phyloP scores from a whole-genome alignment of 257 asterid species.

The Striga asiatica region DNA sequence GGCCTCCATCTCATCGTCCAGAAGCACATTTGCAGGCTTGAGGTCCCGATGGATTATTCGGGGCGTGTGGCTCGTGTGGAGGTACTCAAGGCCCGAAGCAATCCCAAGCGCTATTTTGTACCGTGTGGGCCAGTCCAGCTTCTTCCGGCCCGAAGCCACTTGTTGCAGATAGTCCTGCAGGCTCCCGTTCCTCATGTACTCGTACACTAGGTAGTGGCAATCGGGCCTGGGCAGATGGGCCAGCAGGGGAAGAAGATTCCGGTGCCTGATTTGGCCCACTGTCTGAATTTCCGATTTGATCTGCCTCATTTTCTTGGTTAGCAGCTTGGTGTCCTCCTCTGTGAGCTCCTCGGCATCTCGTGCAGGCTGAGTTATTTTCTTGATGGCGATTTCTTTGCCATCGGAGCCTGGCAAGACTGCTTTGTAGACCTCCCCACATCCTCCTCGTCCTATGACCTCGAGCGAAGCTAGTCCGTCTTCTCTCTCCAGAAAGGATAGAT shows the following conservation, averaged over 20 bases:
- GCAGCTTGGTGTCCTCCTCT: constrained; percentile 53
- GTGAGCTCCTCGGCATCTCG: constrained; percentile 44
- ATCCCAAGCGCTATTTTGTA: constrained; percentile 61
- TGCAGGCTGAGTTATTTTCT: constrained; percentile 50
- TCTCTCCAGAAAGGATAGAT: constrained; percentile 56
- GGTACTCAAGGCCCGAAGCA: constrained; percentile 74
- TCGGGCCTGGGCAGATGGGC: constrained; percentile 72
- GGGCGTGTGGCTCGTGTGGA: constrained; percentile 51
- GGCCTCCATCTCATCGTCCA: constrained; percentile 93
- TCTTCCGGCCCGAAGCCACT: constrained; percentile 28
- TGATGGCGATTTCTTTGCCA: constrained; percentile 66
- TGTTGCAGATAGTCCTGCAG: constrained; percentile 45
- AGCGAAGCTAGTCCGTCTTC: constrained; percentile 58
- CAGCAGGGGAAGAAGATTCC: constrained; percentile 57
- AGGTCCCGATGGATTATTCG: constrained; percentile 74
- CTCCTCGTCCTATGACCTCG: constrained; percentile 65
- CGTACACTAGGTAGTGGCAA: constrained; percentile 71
- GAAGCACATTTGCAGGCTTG: constrained; percentile 72
- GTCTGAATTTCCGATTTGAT: constrained; percentile 71
- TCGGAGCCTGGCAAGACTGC: constrained; percentile 58
- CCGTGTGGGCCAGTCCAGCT: constrained; percentile 54
- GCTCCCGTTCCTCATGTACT: constrained; percentile 85
- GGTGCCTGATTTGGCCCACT: constrained; percentile 73
- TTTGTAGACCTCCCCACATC: constrained; percentile 78
- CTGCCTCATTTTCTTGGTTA: constrained; percentile 66